Base-by-base conservation (phyloP, 192 early-diverging fungal species). In the Backusella liffmaniae region DNA sequence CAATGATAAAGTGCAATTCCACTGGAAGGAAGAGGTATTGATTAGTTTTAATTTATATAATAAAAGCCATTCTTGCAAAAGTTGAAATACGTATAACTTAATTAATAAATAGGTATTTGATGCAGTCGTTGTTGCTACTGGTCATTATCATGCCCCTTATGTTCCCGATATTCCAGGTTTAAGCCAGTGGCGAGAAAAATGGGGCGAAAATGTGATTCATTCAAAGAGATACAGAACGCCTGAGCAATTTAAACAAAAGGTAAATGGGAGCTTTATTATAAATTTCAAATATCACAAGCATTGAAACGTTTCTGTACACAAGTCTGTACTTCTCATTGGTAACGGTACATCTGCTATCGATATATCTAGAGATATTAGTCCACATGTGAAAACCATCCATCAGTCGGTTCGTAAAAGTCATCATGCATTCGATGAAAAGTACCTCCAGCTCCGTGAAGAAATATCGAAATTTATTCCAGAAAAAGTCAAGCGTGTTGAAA, bases 251-350 rank as follows among this genome's bases (percentile, higher is more conserved):
- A 70, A 51, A 34, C 72, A 81, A 9, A 59, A 81, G 75, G 83
- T 84, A 59, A 32, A 32, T 32, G 32, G 2, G 30, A 32, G 32
- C 32, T 32, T 32, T 32, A 32, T 32, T 44, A 13, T 26, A 26
- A 26, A 26, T 13, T 16, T 13, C 3, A 44, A n/a, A n/a, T 1
- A 44, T 44, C 3, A 44, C 1, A 44, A 44, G 1, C 2, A 13
- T n/a, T 49, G n/a, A 49, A n/a, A 5, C 18, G 5, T n/a, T 9
- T 39, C 9, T 18, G 16, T 65, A 21, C 1, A 32, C 10, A 72
- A 86, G 79, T 78, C 44, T n/a, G 81, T 90, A 10, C 73, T 91
- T 5, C 82, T 91, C 4, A 80, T 91, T 5, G 90, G 90, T 10
- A 78, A 81, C 16, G 86, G 83, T 1, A 73, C 79, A 23, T 89